Base-by-base conservation (phyloP, 129 eudicot species). In the Sambucus nigra region DNA sequence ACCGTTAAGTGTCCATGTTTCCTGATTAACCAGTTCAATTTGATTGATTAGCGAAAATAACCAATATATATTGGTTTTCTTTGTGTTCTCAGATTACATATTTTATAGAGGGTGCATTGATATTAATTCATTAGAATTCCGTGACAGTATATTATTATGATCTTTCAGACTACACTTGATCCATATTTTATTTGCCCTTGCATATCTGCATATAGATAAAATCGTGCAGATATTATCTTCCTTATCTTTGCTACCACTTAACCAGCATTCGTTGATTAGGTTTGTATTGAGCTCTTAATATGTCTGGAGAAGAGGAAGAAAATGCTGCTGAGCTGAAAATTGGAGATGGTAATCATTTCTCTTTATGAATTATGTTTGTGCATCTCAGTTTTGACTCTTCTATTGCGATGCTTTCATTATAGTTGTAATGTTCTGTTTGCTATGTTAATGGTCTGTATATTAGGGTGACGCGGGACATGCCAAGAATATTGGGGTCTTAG, bases 291-390 rank as follows among this genome's bases (percentile, higher is more conserved):
- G 25, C 45, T 25, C 16, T 45, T 19, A 80, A 13, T 20, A 89
- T 89, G 98, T 84, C 98, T 5, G 83, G 67, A 14, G 96, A 92
- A 66, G 99, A 92, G 72, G 96, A 92, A 68, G 99, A 92, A 57
- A 86, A 92, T 73, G 96, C 99, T 7, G 87, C 99, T 12, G 99
- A 92, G 71, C 83, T 92, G 16, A 86, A 92, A 75, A 78, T 92
- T 33, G 96, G 94, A 27, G 99, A 92, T 63, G 96, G 96, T 87
- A 71, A 42, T 5, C 31, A 5, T 19, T 29, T 53, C 42, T 35
- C 42, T 35, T 1, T 35, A 1, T 7, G 8, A 35, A 15, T 20
- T 5, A 0, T 33, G 32, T 25, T 21, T 29, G 22, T 0, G 42
- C 42, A 15, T 35, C 13, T 2, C 42, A 31, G 38, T 35, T 35